These are phyloP conservation scores for Fusarium odoratissimum DNA, from an alignment of 2,329 filamentous ascomycete species.

Conservation along the genomic window DNA sequence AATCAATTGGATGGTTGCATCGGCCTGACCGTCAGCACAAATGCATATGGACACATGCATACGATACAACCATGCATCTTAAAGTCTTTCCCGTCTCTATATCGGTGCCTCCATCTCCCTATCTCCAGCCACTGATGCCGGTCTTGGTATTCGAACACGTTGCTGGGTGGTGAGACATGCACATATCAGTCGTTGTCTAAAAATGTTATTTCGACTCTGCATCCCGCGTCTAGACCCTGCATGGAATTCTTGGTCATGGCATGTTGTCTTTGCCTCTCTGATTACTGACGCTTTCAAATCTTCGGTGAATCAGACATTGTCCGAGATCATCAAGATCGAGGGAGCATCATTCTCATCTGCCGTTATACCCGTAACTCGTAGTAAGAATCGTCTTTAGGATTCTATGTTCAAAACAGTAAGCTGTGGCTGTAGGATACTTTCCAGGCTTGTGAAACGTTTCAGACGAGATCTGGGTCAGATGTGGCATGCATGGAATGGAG, in stretches of 20 bases:
- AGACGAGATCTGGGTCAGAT: conserved; percentile 9
- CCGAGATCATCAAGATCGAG: background rate
- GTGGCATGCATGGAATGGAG: background rate
- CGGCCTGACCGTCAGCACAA: conserved; percentile 22
- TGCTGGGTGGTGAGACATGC: conserved; percentile 23
- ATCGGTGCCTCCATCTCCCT: conserved; percentile 4
- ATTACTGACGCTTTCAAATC: background rate
- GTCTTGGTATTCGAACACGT: conserved; percentile 3
- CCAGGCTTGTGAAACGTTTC: conserved; percentile 33
- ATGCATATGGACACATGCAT: background rate
- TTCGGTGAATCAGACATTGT: background rate
- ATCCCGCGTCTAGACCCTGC: conserved; percentile 3
- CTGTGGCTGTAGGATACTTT: conserved; percentile 16
- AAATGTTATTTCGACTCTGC: background rate
- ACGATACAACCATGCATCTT: conserved; percentile 1
- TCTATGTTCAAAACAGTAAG: background rate
- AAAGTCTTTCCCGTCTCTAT: conserved; percentile 17
- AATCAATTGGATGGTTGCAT: conserved; percentile 30
- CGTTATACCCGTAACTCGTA: background rate
- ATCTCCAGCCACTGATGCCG: conserved; percentile 9
- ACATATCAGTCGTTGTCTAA: conserved; percentile 9
- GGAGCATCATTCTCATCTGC: background rate
- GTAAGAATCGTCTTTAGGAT: background rate
- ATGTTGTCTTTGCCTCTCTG: background rate
- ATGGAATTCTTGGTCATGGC: conserved; percentile 10